A percentile compares a stretch with the other conserved stretches of the same genome.
Evolutionary conservation across 106 monocot species (phyloP).

Genomic region (Xerophyta viscosa): DNA sequence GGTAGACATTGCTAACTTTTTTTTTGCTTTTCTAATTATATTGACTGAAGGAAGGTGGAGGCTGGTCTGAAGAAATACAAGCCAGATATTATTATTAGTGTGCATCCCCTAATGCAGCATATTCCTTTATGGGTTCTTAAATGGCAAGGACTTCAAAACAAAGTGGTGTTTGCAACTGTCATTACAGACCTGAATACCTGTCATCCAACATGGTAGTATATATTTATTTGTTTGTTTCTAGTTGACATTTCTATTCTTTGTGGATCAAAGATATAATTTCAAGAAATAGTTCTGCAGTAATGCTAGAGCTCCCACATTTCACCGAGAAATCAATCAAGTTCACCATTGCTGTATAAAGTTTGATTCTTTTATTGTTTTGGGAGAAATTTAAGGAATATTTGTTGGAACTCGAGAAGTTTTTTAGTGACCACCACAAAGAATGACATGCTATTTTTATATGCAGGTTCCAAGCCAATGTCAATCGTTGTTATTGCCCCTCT

Average conservation of each 20-base stretch:
- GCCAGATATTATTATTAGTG: conserved; percentile 93
- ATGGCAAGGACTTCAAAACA: conserved; percentile 80
- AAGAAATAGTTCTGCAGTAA: too few relatives aligned
- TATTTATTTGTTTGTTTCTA: too few relatives aligned
- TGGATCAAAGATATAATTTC: too few relatives aligned
- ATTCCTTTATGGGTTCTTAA: conserved; percentile 87
- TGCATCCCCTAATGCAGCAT: conserved; percentile 96
- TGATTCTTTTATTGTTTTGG: too few relatives aligned
- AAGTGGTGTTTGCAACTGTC: conserved; percentile 77
- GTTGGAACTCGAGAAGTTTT: too few relatives aligned
- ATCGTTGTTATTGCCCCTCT: conserved; percentile 53
- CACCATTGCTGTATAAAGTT: too few relatives aligned
- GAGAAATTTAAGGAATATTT: too few relatives aligned
- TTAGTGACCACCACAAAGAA: too few relatives aligned
- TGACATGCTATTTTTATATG: too few relatives aligned
- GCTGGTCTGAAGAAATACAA: conserved; percentile 94
- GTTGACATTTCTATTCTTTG: too few relatives aligned
- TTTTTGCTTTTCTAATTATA: background rate
- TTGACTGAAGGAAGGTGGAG: conserved; percentile 69
- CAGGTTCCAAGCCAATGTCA: conserved; percentile 47
- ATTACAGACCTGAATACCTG: conserved; percentile 97
- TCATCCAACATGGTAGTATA: conserved; percentile 87
- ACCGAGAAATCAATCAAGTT: too few relatives aligned
- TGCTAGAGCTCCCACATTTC: too few relatives aligned
- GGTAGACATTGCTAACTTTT: background rate